Evolutionary conservation across 2,329 filamentous ascomycete genomes (phyloP).

Genomic region (Exophiala calicioides): DNA sequence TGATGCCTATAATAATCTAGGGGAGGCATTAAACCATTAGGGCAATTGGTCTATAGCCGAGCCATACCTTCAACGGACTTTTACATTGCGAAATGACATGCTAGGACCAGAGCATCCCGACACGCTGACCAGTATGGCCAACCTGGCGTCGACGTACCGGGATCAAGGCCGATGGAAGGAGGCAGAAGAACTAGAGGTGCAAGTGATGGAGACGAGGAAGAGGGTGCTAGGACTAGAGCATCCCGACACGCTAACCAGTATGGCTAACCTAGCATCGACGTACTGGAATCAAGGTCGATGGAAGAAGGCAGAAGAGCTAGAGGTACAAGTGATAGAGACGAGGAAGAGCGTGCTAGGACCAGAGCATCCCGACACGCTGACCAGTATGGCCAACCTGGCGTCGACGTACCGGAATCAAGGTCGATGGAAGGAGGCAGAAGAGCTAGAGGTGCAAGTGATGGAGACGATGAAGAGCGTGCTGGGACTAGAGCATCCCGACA

Average conservation of each 20-base stretch:
- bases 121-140: constrained; percentile 28
- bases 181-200: constrained; percentile 22
- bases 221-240: constrained; percentile 26
- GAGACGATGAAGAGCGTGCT: constrained; percentile 15
- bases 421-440: constrained; percentile 28
- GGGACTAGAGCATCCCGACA: constrained; percentile 4
- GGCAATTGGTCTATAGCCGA: constrained; percentile 10
- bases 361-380: constrained; percentile 19
- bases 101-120: constrained; percentile 23
- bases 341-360: constrained; percentile 1
- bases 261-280: constrained; percentile 27
- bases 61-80: not conserved
- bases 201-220: constrained; percentile 27
- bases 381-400: constrained; percentile 19
- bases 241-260: constrained; percentile 25
- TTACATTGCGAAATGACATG: not conserved
- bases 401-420: constrained; percentile 8
- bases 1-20: constrained; percentile 7
- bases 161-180: constrained; percentile 20
- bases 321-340: constrained; percentile 20
- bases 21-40: constrained; percentile 15
- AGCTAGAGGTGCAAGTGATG: constrained; percentile 14
- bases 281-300: constrained; percentile 20
- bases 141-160: constrained; percentile 26
- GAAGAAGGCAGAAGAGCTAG: constrained; percentile 34